phyloP scores from a whole-genome alignment of 345 rosid species.

The Gossypium ekmanianum region DNA sequence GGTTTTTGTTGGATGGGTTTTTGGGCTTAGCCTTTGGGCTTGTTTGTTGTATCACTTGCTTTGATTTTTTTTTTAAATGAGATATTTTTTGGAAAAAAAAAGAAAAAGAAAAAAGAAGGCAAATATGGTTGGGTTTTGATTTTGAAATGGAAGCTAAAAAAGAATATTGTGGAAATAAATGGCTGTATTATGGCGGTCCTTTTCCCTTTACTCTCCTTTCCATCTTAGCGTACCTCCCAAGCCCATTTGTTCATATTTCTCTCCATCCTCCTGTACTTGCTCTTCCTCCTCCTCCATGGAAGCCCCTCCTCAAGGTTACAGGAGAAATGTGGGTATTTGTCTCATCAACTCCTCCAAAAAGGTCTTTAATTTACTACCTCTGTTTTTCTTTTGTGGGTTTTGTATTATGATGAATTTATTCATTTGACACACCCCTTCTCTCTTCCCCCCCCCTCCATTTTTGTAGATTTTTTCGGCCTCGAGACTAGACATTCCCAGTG shows the following conservation, averaged over 20 bases:
- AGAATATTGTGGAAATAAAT: slow-evolving; percentile 9
- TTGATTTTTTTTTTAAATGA: no score
- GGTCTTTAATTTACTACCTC: slow-evolving; percentile 27
- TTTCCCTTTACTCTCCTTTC: slow-evolving; percentile 17
- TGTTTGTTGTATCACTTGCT: no score
- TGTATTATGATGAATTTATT: no score
- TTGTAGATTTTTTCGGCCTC: slow-evolving; percentile 82
- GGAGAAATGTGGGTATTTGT: slow-evolving; percentile 91
- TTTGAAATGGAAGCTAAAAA: not conserved
- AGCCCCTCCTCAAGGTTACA: slow-evolving; percentile 79
- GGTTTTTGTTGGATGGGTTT: no score
- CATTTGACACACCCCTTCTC: not conserved
- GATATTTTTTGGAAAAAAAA: no score
- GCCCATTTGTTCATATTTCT: slow-evolving; percentile 23
- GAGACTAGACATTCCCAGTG: slow-evolving; percentile 74
- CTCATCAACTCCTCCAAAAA: slow-evolving; percentile 76
- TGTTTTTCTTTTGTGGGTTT: not conserved
- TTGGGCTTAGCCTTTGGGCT: no score
- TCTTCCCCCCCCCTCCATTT: not conserved
- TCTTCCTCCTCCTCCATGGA: slow-evolving; percentile 59
- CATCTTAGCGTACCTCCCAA: slow-evolving; percentile 5
- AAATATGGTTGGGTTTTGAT: no score
- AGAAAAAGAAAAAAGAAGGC: no score
- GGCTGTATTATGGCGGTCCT: slow-evolving; percentile 34
- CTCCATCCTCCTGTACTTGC: slow-evolving; percentile 16